Conservation (phyloP, 2,329 filamentous ascomycete species). For the Pseudocercospora cruenta region DNA sequence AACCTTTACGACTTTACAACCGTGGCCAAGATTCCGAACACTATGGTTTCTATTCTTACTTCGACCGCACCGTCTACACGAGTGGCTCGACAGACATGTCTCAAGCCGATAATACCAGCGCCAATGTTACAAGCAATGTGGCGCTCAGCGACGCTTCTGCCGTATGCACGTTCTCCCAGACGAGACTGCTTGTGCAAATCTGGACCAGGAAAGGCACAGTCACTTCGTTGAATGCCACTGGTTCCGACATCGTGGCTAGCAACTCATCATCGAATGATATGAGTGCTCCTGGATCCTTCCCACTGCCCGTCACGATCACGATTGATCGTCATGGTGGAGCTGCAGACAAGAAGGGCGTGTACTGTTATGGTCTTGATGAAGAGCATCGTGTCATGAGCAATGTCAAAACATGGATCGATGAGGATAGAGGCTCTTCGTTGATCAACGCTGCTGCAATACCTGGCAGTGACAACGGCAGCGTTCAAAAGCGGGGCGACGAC, state of each 20-base stretch:
- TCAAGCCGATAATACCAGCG: conserved; percentile 40
- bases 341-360: conserved; percentile 58
- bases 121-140: conserved; percentile 22
- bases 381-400: conserved; percentile 49
- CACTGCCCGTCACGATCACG: conserved; percentile 63
- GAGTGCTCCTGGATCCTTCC: conserved; percentile 60
- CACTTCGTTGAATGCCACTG: conserved; percentile 3
- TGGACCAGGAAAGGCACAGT: conserved; percentile 55
- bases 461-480: conserved; percentile 32
- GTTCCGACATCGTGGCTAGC: conserved; percentile 34
- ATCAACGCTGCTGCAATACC: conserved; percentile 56
- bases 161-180: conserved; percentile 60
- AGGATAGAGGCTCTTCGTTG: conserved; percentile 55
- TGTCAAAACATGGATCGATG: conserved; percentile 53
- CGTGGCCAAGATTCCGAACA: conserved; percentile 79
- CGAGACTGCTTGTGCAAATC: conserved; percentile 64
- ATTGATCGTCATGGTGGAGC: conserved; percentile 64
- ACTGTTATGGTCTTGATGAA: conserved; percentile 62
- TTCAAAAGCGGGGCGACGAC: conserved; percentile 15
- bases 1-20: conserved; percentile 84
- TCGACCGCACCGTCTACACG: conserved; percentile 82
- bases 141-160: conserved; percentile 29
- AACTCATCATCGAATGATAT: conserved; percentile 50
- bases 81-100: conserved; percentile 54
- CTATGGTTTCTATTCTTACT: conserved; percentile 94